Base-by-base conservation (phyloP, 2,329 filamentous ascomycete species). In the Xylariomycetidae sp. region DNA sequence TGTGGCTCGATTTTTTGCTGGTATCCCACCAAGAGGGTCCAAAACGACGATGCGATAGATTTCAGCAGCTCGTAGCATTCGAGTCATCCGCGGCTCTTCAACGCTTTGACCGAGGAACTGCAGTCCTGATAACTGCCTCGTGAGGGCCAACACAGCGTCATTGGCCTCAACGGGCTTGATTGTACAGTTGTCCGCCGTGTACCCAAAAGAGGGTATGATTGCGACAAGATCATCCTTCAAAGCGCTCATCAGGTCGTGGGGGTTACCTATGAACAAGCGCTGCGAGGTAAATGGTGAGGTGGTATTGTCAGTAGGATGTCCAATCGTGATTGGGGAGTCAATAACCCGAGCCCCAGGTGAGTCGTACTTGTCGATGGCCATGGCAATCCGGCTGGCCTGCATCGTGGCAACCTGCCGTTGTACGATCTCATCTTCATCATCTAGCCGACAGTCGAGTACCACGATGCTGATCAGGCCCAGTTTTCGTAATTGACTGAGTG, bases 21-120 rank as follows among this genome's bases (percentile, higher is more conserved):
- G 92, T 28, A 89, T 88, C 1, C 88, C 90, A 3, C 92, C 92
- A 0, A 88, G 63, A 1, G 86, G 81, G 57, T 98, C 92, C 6
- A 98, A 70, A 17, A 98, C 67, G 41, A 98, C 94, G 26, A 98
- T 70, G 22, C 90, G 77, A 54, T 97, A 90, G 5, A 98, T 30
- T 53, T 53, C 34, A 49, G 48, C 30, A 64, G 56, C 32, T 59
- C 61, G 40, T 62, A 55, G 20, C 53, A 61, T 10, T 56, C 61
- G 27, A 54, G 46, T 46, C 8, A 45, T 34, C 4, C 44, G 47
- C 6, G 40, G 38, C 27, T 71, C 64, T 33, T 70, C 67, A 6
- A 67, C 62, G 3, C 58, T 56, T 4, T 53, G 46, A 13, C 46
- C 45, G 13, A 53, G 46, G 6, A 72, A 66, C 31, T 78, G 73